Conservation (phyloP, 2,329 filamentous ascomycete genomes). For the Verticillium nubilum region DNA sequence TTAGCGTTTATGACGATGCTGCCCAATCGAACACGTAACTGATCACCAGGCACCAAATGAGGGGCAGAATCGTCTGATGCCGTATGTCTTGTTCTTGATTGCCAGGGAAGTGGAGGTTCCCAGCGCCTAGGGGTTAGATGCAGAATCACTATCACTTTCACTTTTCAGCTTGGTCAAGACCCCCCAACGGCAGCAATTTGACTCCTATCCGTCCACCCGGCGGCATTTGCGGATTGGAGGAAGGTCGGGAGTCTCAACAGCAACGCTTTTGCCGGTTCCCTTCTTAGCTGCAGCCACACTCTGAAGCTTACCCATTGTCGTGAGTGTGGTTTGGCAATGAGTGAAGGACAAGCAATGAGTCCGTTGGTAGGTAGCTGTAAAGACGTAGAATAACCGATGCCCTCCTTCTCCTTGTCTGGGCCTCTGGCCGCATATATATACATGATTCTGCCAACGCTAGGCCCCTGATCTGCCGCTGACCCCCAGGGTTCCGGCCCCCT, state of each 20-base stretch:
- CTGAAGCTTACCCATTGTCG: too few species aligned
- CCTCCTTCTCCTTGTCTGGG: too few species aligned
- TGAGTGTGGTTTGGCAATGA: too few species aligned
- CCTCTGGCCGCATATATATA: too few species aligned
- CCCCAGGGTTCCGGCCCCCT: too few species aligned
- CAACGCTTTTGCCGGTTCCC: background rate
- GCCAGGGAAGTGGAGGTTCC: background rate
- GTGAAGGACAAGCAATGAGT: too few species aligned
- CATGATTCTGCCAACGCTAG: too few species aligned
- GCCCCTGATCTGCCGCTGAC: too few species aligned
- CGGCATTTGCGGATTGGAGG: background rate
- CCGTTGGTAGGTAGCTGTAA: too few species aligned
- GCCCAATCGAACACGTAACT: background rate
- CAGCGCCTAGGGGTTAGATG: background rate
- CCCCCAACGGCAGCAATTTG: background rate
- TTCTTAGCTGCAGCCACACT: background rate
- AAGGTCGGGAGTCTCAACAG: too few species aligned
- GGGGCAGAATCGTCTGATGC: background rate
- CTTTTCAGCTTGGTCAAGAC: too few species aligned
- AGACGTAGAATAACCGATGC: too few species aligned
- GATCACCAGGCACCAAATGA: background rate
- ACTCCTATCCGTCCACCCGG: background rate
- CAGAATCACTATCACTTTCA: background rate
- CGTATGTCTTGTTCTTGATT: background rate
- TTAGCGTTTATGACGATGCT: background rate